phyloP scores from a whole-genome alignment of 352 stramenopile species.

The Pythium plurisporium region DNA sequence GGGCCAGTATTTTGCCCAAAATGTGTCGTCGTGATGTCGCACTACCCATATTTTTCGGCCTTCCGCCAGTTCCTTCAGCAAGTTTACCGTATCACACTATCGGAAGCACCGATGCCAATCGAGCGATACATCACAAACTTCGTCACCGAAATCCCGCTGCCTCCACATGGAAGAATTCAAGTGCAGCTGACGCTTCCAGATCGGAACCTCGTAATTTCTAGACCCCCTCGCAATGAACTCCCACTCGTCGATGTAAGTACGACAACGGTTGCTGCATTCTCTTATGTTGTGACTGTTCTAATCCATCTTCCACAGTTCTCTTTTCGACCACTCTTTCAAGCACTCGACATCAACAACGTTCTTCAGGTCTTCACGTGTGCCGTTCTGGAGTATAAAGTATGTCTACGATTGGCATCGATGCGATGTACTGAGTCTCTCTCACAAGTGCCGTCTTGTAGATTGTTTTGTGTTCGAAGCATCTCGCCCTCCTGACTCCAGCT shows the following conservation, averaged over 20 bases:
- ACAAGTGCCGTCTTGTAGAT: constrained; percentile 39
- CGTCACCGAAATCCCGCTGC: constrained; percentile 93
- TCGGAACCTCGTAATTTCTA: constrained; percentile 78
- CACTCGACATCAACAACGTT: constrained; percentile 90
- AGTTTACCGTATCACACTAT: constrained; percentile 79
- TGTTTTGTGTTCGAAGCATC: constrained; percentile 88
- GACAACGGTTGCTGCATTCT: neutral
- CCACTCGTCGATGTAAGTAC: constrained; percentile 84
- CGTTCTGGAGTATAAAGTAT: constrained; percentile 86
- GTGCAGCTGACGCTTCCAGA: constrained; percentile 88
- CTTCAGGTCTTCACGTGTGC: constrained; percentile 88
- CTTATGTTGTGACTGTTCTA: neutral
- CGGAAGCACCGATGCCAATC: constrained; percentile 90
- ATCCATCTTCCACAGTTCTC: constrained; percentile 65
- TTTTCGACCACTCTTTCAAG: constrained; percentile 91
- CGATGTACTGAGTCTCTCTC: neutral
- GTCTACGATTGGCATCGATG: neutral
- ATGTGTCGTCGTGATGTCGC: constrained; percentile 90
- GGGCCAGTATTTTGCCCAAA: constrained; percentile 89
- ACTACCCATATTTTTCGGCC: constrained; percentile 94
- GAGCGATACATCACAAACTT: constrained; percentile 98
- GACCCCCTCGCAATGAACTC: constrained; percentile 89
- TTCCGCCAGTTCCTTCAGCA: constrained; percentile 95
- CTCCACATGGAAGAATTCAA: constrained; percentile 88
- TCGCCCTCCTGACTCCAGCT: constrained; percentile 87